Percentiles rank a stretch among this genome's conserved stretches.
Evolutionary conservation across 2,329 filamentous ascomycete genomes (phyloP).

Genomic region (Diplodia corticola): DNA sequence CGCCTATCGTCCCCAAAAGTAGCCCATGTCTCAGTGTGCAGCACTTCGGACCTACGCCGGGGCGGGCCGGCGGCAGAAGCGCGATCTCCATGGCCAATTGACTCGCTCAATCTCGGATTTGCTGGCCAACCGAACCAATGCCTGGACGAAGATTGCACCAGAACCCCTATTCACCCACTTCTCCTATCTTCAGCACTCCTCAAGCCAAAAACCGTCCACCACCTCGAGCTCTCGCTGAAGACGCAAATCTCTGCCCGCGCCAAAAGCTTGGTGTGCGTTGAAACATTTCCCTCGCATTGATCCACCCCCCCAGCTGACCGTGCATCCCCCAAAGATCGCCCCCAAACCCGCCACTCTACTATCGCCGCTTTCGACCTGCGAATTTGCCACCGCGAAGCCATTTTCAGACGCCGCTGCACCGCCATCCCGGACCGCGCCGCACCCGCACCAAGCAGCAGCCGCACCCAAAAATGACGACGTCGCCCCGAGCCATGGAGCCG

Average conservation of each 20-base stretch:
- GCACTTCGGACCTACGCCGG: not conserved
- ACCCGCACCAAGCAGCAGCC: not conserved
- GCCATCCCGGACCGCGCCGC: not conserved
- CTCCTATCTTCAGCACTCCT: slow-evolving; percentile 9
- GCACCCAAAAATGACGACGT: slow-evolving; percentile 10
- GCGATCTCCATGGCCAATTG: slow-evolving; percentile 13
- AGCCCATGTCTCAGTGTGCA: not conserved
- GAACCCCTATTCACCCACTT: slow-evolving; percentile 14
- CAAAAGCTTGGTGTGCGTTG: not conserved
- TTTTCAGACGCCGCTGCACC: not conserved
- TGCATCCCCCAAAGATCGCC: slow-evolving; percentile 12
- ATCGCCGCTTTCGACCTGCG: not conserved
- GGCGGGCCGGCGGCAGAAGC: not conserved
- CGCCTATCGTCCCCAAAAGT: not conserved
- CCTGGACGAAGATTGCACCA: not conserved
- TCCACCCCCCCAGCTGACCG: slow-evolving; percentile 5
- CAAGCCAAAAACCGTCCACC: not conserved
- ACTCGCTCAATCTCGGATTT: slow-evolving; percentile 19
- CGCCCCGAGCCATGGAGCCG: not conserved
- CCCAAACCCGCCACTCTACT: slow-evolving; percentile 4
- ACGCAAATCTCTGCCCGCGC: not conserved
- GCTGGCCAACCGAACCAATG: slow-evolving; percentile 17
- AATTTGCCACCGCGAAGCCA: slow-evolving; percentile 5
- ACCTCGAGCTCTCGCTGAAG: not conserved
- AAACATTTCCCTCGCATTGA: slow-evolving; percentile 10